phyloP scores from a whole-genome alignment of 2,329 filamentous ascomycete species.

The Periconia sp. region DNA sequence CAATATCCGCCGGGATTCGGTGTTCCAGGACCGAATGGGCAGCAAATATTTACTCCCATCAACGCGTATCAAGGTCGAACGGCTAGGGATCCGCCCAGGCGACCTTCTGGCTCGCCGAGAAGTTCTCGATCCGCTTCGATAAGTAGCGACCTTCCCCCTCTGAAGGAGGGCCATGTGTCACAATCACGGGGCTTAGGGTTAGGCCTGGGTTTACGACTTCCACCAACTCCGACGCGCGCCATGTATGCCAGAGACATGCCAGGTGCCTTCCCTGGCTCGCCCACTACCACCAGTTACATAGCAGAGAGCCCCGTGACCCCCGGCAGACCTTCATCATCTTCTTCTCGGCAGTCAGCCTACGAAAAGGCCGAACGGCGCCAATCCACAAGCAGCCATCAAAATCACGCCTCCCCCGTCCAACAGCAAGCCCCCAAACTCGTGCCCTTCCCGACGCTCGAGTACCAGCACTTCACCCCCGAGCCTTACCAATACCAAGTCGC shows the following conservation, averaged over 20 bases:
- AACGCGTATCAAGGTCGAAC: conserved; percentile 43
- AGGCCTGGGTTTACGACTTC: conserved; percentile 2
- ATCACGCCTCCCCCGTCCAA: conserved; percentile 19
- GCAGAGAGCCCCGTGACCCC: conserved; percentile 22
- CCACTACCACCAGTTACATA: conserved; percentile 18
- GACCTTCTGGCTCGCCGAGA: conserved; percentile 42
- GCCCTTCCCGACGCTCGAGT: conserved; percentile 29
- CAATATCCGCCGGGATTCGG: conserved; percentile 48
- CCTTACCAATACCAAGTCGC: conserved; percentile 37
- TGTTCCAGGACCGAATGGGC: conserved; percentile 52
- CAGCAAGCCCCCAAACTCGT: conserved; percentile 26
- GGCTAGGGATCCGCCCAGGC: conserved; percentile 40
- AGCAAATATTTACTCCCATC: conserved; percentile 48
- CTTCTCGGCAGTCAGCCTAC: conserved; percentile 20
- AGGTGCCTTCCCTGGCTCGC: conserved; percentile 38
- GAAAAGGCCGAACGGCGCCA: conserved; percentile 13
- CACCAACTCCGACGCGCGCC: conserved; percentile 33
- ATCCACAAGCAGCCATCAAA: conserved; percentile 8
- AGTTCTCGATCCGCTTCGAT: conserved; percentile 46
- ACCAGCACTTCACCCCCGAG: conserved; percentile 25
- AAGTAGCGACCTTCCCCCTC: conserved; percentile 26
- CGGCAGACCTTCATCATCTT: conserved; percentile 17
- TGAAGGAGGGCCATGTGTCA: not conserved
- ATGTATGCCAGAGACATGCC: conserved; percentile 36
- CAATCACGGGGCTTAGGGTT: not conserved